A percentile compares a stretch with the other conserved stretches of the same genome.
These are phyloP conservation scores for Colletotrichum sp. DNA, from an alignment of 2,329 filamentous ascomycete species.

Conservation along the genomic window DNA sequence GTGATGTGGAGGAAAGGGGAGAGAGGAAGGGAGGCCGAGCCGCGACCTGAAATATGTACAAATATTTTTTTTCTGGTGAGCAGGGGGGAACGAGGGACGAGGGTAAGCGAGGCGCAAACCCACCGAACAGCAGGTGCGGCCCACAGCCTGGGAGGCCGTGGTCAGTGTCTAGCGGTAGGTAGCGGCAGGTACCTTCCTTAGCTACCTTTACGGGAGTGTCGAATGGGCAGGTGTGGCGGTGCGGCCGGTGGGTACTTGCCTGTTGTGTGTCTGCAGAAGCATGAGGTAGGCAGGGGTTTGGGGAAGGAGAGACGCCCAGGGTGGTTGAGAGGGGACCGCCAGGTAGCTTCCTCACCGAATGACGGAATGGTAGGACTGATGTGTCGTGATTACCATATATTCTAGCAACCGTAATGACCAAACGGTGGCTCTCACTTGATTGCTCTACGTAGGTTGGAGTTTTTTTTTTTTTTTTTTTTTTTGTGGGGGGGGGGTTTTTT, in stretches of 20 bases:
- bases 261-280: slow-evolving; percentile 16
- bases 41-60: slow-evolving; percentile 27
- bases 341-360: slow-evolving; percentile 1
- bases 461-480: not conserved
- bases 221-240: slow-evolving; percentile 16
- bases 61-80: slow-evolving; percentile 42
- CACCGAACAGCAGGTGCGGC: slow-evolving; percentile 18
- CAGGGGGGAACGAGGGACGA: slow-evolving; percentile 19
- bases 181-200: not conserved
- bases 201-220: not conserved
- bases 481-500: too few species aligned
- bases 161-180: not conserved
- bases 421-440: not conserved
- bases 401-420: not conserved
- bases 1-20: slow-evolving; percentile 43
- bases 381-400: slow-evolving; percentile 2
- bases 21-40: slow-evolving; percentile 32
- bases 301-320: not conserved
- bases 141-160: slow-evolving; percentile 14
- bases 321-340: not conserved
- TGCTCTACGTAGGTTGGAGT: not conserved
- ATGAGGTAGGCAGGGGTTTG: not conserved
- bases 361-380: slow-evolving; percentile 5
- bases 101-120: slow-evolving; percentile 22
- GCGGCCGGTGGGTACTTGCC: slow-evolving; percentile 19